Conservation (phyloP, 164 flowering plant species). For the Nymphaea colorata region DNA sequence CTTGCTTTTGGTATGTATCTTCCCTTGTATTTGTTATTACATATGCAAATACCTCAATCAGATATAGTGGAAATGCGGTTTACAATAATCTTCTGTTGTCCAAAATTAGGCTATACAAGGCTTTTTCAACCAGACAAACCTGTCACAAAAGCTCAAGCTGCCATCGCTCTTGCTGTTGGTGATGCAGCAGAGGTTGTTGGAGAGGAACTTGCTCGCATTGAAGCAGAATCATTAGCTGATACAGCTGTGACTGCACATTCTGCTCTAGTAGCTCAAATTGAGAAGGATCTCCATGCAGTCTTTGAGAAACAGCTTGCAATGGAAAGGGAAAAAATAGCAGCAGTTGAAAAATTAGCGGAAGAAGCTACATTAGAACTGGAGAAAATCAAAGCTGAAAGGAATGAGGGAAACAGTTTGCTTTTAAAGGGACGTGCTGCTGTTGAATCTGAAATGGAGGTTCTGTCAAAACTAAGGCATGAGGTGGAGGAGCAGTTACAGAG, state of each 20-base stretch:
- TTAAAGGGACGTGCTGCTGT: conserved; percentile 57
- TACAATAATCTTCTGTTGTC: neutral
- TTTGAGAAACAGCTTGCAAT: conserved; percentile 65
- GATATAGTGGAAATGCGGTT: neutral
- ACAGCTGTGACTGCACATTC: conserved; percentile 82
- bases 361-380: conserved; percentile 69
- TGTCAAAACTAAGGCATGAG: conserved; percentile 59
- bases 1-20: conserved; percentile 69
- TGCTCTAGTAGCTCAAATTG: conserved; percentile 88
- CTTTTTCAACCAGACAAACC: conserved; percentile 95
- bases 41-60: neutral
- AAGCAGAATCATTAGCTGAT: conserved; percentile 93
- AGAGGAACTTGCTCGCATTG: conserved; percentile 96
- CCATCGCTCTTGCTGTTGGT: conserved; percentile 84
- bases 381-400: conserved; percentile 55
- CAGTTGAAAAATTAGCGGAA: conserved; percentile 79
- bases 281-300: conserved; percentile 65
- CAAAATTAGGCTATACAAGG: conserved; percentile 68
- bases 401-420: conserved; percentile 42
- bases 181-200: conserved; percentile 76
- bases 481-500: conserved; percentile 76
- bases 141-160: conserved; percentile 95
- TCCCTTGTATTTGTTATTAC: neutral
- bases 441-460: conserved; percentile 85
- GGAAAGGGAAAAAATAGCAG: conserved; percentile 67